These are phyloP conservation scores for Cylindricascospora bacillispora DNA, from an alignment of 1,139 yeast species.

Conservation along the genomic window DNA sequence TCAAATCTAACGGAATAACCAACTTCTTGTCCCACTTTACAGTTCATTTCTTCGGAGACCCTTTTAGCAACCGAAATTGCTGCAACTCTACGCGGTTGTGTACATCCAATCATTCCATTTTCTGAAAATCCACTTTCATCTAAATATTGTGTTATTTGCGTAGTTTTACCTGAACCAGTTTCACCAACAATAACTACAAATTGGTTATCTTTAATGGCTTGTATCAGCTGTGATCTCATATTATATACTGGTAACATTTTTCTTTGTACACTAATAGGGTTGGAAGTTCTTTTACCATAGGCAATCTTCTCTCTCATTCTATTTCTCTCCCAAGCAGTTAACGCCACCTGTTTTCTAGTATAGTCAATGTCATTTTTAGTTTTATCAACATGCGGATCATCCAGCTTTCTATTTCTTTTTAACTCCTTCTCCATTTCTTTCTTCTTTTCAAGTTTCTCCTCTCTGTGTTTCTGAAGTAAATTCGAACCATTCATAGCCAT, in stretches of 20 bases:
- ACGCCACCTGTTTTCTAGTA: slow-evolving; percentile 24
- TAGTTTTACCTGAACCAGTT: slow-evolving; percentile 96
- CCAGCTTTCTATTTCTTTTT: slow-evolving; percentile 19
- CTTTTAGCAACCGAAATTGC: slow-evolving; percentile 89
- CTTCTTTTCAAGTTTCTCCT: slow-evolving; percentile 39
- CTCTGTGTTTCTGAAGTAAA: slow-evolving; percentile 53
- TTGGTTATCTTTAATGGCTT: slow-evolving; percentile 51
- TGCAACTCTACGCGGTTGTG: slow-evolving; percentile 94
- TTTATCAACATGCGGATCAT: slow-evolving; percentile 32
- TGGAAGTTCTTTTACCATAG: slow-evolving; percentile 42
- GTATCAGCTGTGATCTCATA: slow-evolving; percentile 50
- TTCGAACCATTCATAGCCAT: slow-evolving; percentile 71
- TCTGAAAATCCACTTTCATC: slow-evolving; percentile 68
- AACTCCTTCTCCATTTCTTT: slow-evolving; percentile 32
- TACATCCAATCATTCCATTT: slow-evolving; percentile 61
- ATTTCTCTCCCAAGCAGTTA: slow-evolving; percentile 40
- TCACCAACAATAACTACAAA: slow-evolving; percentile 87
- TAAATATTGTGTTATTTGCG: slow-evolving; percentile 84
- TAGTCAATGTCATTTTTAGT: slow-evolving; percentile 9
- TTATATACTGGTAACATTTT: slow-evolving; percentile 66
- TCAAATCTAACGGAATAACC: slow-evolving; percentile 87
- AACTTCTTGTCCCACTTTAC: slow-evolving; percentile 59
- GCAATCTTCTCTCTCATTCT: slow-evolving; percentile 28
- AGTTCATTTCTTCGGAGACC: slow-evolving; percentile 78
- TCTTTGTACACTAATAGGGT: slow-evolving; percentile 49